These are phyloP conservation scores for Vicia sativa DNA, from an alignment of 306 rosid genomes.

Conservation along the genomic window DNA sequence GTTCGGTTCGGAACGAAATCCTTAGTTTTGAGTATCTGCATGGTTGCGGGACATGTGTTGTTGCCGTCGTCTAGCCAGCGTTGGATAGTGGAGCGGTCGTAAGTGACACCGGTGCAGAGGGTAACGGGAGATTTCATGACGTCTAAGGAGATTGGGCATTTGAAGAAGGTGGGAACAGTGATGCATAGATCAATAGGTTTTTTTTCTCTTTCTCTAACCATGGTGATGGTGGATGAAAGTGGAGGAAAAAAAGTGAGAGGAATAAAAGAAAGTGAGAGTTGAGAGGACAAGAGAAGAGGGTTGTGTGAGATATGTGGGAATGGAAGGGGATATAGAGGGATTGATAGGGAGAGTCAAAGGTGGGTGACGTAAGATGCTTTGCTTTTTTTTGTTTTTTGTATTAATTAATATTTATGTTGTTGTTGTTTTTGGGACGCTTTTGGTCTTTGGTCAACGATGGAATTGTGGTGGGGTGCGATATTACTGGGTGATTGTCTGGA, in stretches of 20 bases:
- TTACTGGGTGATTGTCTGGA: neutral
- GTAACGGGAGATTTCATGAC: constrained; percentile 90
- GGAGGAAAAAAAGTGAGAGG: neutral
- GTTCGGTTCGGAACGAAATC: constrained; percentile 82
- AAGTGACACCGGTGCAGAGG: constrained; percentile 84
- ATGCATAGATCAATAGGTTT: constrained; percentile 64
- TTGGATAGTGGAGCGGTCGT: constrained; percentile 94
- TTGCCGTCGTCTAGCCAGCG: constrained; percentile 94
- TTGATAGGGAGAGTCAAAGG: constrained; percentile 63
- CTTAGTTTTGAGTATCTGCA: constrained; percentile 76
- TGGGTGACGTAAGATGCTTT: constrained; percentile 57
- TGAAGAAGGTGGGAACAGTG: constrained; percentile 66
- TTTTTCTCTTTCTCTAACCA: constrained; percentile 58
- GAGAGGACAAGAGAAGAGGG: constrained; percentile 35
- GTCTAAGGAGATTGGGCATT: constrained; percentile 80
- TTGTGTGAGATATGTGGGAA: constrained; percentile 35
- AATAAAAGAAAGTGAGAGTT: constrained; percentile 11
- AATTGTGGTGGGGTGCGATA: constrained; percentile 28
- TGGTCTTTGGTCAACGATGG: constrained; percentile 57
- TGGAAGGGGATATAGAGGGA: constrained; percentile 27
- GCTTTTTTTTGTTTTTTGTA: constrained; percentile 6
- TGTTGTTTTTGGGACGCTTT: constrained; percentile 31
- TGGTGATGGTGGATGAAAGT: constrained; percentile 36
- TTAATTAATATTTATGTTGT: neutral
- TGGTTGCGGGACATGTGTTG: constrained; percentile 96